Percentiles rank a stretch among this genome's conserved stretches.
These are phyloP conservation scores for Debaryomyces prosopidis DNA, from an alignment of 805 yeast genomes.

Conservation along the genomic window DNA sequence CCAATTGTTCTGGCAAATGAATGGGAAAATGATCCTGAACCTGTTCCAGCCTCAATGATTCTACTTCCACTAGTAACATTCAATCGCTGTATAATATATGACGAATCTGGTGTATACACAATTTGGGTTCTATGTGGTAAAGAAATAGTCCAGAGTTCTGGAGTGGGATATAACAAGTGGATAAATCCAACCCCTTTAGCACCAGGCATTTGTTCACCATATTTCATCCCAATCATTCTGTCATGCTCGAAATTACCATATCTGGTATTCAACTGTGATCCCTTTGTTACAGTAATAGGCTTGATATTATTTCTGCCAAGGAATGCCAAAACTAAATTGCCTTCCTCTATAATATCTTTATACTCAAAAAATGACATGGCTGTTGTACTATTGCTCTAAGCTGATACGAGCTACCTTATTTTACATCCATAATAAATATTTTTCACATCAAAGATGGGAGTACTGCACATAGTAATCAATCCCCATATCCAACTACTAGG, in stretches of 20 bases:
- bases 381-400: not conserved
- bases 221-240: constrained; percentile 75
- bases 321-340: constrained; percentile 85
- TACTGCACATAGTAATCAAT: constrained; percentile 3
- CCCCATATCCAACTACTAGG: too few relatives aligned
- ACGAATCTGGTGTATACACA: constrained; percentile 93
- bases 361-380: constrained; percentile 55
- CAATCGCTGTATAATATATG: constrained; percentile 83
- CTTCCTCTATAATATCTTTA: constrained; percentile 73
- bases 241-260: constrained; percentile 89
- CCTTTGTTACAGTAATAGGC: constrained; percentile 63
- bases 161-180: constrained; percentile 85
- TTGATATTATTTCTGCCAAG: constrained; percentile 77
- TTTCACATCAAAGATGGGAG: constrained; percentile 3
- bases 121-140: constrained; percentile 97
- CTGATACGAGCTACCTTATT: not conserved
- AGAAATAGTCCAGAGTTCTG: constrained; percentile 95
- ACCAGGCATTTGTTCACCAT: constrained; percentile 83
- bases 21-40: constrained; percentile 94
- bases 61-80: constrained; percentile 69
- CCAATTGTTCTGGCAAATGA: constrained; percentile 82
- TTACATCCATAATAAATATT: not conserved
- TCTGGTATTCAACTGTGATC: constrained; percentile 73
- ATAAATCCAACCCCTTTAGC: constrained; percentile 80
- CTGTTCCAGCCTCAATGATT: constrained; percentile 97